phyloP scores from a whole-genome alignment of 148 eudicot species.

The Rhododendron williamsianum region DNA sequence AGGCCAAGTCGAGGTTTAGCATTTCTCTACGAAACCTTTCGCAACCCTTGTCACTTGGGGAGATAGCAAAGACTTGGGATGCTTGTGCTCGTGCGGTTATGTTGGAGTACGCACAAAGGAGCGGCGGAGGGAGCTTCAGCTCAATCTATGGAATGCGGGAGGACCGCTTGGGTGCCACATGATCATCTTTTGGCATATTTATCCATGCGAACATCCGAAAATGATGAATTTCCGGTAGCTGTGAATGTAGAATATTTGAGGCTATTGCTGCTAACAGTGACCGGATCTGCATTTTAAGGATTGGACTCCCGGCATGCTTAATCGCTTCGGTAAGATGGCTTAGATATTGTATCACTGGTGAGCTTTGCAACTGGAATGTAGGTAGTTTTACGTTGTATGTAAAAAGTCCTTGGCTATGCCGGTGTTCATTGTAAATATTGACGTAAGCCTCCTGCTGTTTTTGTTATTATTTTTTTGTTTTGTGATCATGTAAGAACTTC shows the following conservation, averaged over 20 bases:
- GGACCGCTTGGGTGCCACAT: conserved; percentile 57
- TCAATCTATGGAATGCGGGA: conserved; percentile 92
- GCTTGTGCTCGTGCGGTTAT: conserved; percentile 72
- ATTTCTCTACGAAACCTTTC: conserved; percentile 69
- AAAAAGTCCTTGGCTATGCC: not conserved
- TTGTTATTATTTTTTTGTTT: no score
- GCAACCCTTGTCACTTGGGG: conserved; percentile 75
- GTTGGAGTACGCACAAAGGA: conserved; percentile 65
- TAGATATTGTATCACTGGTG: not conserved
- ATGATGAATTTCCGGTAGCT: not conserved
- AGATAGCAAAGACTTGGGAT: conserved; percentile 90
- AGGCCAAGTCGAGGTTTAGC: conserved; percentile 78
- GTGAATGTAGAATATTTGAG: not conserved
- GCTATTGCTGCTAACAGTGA: not conserved
- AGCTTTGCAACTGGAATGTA: not conserved
- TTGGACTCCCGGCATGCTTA: not conserved
- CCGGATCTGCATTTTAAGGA: not conserved
- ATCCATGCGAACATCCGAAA: no score
- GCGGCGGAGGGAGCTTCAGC: conserved; percentile 91
- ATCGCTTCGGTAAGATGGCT: no score
- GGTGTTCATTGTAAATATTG: not conserved
- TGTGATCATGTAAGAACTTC: not conserved
- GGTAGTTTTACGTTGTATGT: not conserved
- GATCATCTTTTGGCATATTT: conserved; percentile 9
- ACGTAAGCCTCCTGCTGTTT: not conserved